A percentile compares a stretch with the other conserved stretches of the same genome.
Evolutionary conservation across 2,329 filamentous ascomycete species (phyloP).

Genomic region (Cladosporium phlei): DNA sequence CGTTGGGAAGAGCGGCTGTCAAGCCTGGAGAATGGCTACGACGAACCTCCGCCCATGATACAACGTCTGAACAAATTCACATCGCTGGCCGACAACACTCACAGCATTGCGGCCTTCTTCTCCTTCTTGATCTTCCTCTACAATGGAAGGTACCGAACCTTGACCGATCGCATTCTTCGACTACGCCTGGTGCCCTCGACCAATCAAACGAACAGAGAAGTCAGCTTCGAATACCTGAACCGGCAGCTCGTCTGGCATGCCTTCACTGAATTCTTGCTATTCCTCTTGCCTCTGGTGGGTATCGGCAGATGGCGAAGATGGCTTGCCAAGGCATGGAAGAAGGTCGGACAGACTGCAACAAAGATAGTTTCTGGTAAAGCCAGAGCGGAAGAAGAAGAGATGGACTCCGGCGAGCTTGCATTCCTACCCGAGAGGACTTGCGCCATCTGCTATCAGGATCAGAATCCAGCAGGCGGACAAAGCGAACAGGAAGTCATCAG

Average conservation of each 20-base stretch:
- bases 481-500: slow-evolving; percentile 73
- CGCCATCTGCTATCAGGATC: slow-evolving; percentile 93
- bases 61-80: slow-evolving; percentile 64
- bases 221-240: slow-evolving; percentile 96
- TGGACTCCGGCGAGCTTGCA: slow-evolving; percentile 60
- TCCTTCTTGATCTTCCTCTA: slow-evolving; percentile 90
- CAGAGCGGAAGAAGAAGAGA: slow-evolving; percentile 40
- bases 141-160: slow-evolving; percentile 84
- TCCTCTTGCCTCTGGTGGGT: slow-evolving; percentile 91
- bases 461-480: slow-evolving; percentile 62
- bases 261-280: slow-evolving; percentile 98
- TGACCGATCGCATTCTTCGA: slow-evolving; percentile 77
- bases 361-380: slow-evolving; percentile 36
- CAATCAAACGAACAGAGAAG: slow-evolving; percentile 80
- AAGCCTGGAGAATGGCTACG: slow-evolving; percentile 69
- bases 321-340: slow-evolving; percentile 81
- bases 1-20: slow-evolving; percentile 88
- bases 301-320: slow-evolving; percentile 90
- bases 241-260: slow-evolving; percentile 98
- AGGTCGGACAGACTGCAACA: slow-evolving; percentile 59
- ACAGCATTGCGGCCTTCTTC: slow-evolving; percentile 74
- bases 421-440: slow-evolving; percentile 93
- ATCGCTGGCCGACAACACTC: slow-evolving; percentile 62
- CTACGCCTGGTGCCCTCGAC: slow-evolving; percentile 82
- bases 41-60: slow-evolving; percentile 49